A percentile compares a stretch with the other conserved stretches of the same genome.
Evolutionary conservation across 495 filamentous ascomycete genomes (phyloP).

Genomic region (Entonaema liquescens): DNA sequence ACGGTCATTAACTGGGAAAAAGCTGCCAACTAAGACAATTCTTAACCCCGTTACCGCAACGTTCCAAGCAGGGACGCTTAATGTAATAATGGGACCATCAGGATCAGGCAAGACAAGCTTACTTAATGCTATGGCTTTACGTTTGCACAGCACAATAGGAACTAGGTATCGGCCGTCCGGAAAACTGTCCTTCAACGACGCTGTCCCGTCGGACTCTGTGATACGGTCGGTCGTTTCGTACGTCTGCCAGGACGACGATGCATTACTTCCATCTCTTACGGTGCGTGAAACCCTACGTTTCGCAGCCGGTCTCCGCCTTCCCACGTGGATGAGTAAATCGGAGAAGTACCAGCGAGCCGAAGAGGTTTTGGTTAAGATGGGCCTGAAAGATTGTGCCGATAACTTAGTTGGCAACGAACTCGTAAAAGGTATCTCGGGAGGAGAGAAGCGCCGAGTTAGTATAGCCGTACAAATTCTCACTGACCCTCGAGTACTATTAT

Average conservation of each 20-base stretch:
- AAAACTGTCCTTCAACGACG: conserved; percentile 71
- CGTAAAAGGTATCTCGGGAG: conserved; percentile 79
- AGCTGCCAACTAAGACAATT: conserved; percentile 63
- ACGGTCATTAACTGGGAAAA: conserved; percentile 54
- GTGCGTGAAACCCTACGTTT: conserved; percentile 76
- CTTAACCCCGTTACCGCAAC: conserved; percentile 67
- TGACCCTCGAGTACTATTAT: conserved; percentile 71
- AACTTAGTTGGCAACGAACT: conserved; percentile 74
- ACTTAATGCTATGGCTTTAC: conserved; percentile 71
- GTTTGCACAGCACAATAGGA: conserved; percentile 64
- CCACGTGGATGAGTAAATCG: conserved; percentile 68
- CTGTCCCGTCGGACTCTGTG: conserved; percentile 68
- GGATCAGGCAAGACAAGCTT: conserved; percentile 78
- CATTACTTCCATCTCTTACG: conserved; percentile 74
- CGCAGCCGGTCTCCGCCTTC: conserved; percentile 72
- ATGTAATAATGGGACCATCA: conserved; percentile 81
- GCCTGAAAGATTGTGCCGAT: conserved; percentile 79
- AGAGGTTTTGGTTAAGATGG: conserved; percentile 75
- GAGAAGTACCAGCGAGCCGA: conserved; percentile 73
- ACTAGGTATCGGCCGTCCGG: conserved; percentile 65
- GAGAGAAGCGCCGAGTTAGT: conserved; percentile 76
- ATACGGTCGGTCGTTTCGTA: conserved; percentile 75
- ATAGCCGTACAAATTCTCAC: conserved; percentile 81
- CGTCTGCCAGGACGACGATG: conserved; percentile 80
- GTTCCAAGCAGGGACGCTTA: conserved; percentile 70